phyloP scores from a whole-genome alignment of 2,329 filamentous ascomycete species.

The Alternaria sp. region DNA sequence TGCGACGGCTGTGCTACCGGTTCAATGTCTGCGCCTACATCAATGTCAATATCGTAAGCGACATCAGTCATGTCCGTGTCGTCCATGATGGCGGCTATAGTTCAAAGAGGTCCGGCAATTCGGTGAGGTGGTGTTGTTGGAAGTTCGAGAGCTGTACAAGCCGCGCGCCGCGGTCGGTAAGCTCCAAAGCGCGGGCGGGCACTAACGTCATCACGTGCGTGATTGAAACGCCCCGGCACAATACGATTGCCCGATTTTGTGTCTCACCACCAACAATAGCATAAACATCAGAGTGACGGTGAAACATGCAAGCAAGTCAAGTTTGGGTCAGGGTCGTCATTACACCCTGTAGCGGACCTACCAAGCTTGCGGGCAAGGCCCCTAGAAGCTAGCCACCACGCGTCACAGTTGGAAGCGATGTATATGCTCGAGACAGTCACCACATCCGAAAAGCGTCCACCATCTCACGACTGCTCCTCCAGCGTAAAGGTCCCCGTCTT shows the following conservation, averaged over 20 bases:
- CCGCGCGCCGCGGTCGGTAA: slow-evolving; percentile 13
- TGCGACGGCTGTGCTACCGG: slow-evolving; percentile 24
- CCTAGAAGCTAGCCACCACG: not conserved
- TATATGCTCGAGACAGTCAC: not conserved
- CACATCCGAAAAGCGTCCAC: not conserved
- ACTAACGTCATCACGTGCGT: slow-evolving; percentile 23
- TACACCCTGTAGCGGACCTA: not conserved
- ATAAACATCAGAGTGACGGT: not conserved
- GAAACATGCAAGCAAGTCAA: not conserved
- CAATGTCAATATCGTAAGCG: slow-evolving; percentile 47
- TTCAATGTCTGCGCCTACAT: slow-evolving; percentile 29
- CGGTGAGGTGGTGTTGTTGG: slow-evolving; percentile 21
- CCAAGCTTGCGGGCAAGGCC: not conserved
- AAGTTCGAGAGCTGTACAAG: slow-evolving; percentile 2
- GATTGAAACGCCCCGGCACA: not conserved
- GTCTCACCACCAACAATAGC: not conserved
- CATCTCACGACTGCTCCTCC: slow-evolving; percentile 43
- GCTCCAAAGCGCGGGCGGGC: slow-evolving; percentile 9
- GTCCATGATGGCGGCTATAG: slow-evolving; percentile 29
- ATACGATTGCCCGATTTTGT: not conserved
- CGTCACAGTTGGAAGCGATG: not conserved
- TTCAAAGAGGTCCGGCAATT: slow-evolving; percentile 4
- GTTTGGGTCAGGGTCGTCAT: not conserved
- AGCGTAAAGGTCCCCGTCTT: slow-evolving; percentile 71
- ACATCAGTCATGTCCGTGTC: slow-evolving; percentile 45